phyloP scores from a whole-genome alignment of 129 eudicot species.

The Flaveria trinervia region DNA sequence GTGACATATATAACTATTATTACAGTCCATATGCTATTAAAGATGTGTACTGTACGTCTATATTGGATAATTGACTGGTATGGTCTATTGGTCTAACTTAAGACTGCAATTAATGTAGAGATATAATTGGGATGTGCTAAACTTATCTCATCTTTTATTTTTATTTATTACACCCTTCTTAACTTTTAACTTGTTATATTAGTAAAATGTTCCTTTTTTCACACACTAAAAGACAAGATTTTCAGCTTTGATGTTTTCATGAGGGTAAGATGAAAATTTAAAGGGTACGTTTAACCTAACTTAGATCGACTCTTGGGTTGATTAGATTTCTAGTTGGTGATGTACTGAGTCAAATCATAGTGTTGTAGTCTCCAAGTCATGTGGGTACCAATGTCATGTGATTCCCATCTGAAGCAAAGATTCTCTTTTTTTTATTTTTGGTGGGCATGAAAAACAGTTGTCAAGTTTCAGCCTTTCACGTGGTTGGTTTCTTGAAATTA shows the following conservation, averaged over 20 bases:
- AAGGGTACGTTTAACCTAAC: too few species aligned
- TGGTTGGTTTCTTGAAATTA: conserved; percentile 37
- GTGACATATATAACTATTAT: conserved; percentile 8
- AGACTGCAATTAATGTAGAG: conserved; percentile 9
- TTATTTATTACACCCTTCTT: too few species aligned
- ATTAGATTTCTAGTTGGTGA: conserved; percentile 33
- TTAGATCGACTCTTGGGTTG: background rate
- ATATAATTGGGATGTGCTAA: background rate
- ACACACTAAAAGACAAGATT: too few species aligned
- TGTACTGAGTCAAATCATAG: conserved; percentile 24
- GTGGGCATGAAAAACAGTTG: conserved; percentile 38
- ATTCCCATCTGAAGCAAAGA: conserved; percentile 37
- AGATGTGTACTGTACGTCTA: background rate
- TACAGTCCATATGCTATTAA: conserved; percentile 16
- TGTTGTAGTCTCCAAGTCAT: conserved; percentile 41
- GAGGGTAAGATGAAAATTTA: too few species aligned
- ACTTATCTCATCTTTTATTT: too few species aligned
- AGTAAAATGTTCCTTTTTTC: too few species aligned
- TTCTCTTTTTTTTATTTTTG: conserved; percentile 6
- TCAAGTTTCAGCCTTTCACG: conserved; percentile 40
- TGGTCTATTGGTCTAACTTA: conserved; percentile 8
- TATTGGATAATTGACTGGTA: conserved; percentile 7
- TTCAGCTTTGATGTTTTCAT: too few species aligned
- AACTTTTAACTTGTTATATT: too few species aligned
- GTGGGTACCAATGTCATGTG: conserved; percentile 41